Conservation (phyloP, 2,329 filamentous ascomycete species). For the Leptographium lundbergii region DNA sequence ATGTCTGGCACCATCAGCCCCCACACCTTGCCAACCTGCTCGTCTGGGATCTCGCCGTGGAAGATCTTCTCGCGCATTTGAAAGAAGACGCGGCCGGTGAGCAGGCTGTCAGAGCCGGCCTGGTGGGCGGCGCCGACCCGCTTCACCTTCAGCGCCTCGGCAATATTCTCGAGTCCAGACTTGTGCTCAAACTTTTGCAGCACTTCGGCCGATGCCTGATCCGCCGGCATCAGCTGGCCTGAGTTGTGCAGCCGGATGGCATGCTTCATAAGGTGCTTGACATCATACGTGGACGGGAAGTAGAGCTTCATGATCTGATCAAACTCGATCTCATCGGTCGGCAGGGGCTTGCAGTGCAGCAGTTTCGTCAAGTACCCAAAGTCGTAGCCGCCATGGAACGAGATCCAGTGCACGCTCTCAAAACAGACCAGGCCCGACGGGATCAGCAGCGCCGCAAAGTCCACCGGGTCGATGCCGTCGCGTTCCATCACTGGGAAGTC, state of each 20-base stretch:
- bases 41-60: constrained; percentile 64
- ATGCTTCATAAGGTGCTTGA: constrained; percentile 93
- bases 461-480: constrained; percentile 79
- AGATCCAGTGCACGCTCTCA: constrained; percentile 88
- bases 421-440: constrained; percentile 83
- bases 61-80: constrained; percentile 83
- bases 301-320: constrained; percentile 80
- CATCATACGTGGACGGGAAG: constrained; percentile 88
- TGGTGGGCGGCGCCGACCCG: constrained; percentile 81
- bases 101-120: constrained; percentile 82
- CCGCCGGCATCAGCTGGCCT: constrained; percentile 48
- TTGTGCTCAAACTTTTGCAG: constrained; percentile 80
- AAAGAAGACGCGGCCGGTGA: constrained; percentile 93
- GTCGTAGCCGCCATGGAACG: constrained; percentile 95
- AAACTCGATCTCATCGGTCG: constrained; percentile 82
- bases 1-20: constrained; percentile 67
- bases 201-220: constrained; percentile 56
- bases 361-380: constrained; percentile 96
- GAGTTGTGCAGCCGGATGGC: constrained; percentile 59
- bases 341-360: constrained; percentile 68
- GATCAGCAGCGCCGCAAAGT: constrained; percentile 82
- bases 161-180: constrained; percentile 84
- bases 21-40: constrained; percentile 86
- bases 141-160: constrained; percentile 84
- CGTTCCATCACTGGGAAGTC: constrained; percentile 76